Evolutionary conservation across 257 asterid genomes (phyloP).

Genomic region (Ehretia macrophylla): DNA sequence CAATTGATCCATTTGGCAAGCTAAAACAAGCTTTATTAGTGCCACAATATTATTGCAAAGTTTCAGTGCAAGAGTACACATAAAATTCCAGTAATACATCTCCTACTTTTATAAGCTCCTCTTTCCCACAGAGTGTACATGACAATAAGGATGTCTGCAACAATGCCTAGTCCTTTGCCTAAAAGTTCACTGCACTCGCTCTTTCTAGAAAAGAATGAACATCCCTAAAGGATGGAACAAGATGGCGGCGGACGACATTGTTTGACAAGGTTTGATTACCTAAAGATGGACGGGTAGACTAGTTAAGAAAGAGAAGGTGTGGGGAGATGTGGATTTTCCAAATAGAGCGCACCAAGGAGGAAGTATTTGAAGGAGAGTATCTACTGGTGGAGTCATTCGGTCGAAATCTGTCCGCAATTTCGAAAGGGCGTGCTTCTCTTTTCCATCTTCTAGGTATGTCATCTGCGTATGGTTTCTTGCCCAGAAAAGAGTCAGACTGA

Average conservation of each 20-base stretch:
- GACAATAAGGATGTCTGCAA: too few species aligned
- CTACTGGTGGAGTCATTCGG: slow-evolving; percentile 48
- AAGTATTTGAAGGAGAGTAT: slow-evolving; percentile 49
- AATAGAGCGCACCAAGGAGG: slow-evolving; percentile 86
- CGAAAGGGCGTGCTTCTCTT: slow-evolving; percentile 32
- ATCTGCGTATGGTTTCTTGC: slow-evolving; percentile 16
- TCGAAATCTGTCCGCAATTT: slow-evolving; percentile 73
- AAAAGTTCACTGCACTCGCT: too few species aligned
- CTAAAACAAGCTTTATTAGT: too few species aligned
- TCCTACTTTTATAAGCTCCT: too few species aligned
- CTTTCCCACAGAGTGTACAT: too few species aligned
- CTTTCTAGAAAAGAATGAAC: too few species aligned
- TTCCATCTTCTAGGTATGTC: not conserved
- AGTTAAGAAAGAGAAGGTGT: slow-evolving; percentile 60
- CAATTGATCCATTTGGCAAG: too few species aligned
- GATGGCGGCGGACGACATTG: too few species aligned
- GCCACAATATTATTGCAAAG: too few species aligned
- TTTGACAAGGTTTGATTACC: slow-evolving; percentile 2
- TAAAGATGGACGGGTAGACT: slow-evolving; percentile 44
- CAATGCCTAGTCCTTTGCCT: too few species aligned
- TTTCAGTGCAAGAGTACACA: not conserved
- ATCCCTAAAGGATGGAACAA: too few species aligned
- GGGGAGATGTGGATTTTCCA: slow-evolving; percentile 85
- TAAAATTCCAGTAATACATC: not conserved
- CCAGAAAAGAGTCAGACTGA: slow-evolving; percentile 60